A percentile compares a stretch with the other conserved stretches of the same genome.
Conservation (phyloP, 495 filamentous ascomycete genomes). For the Lichenothelia convexa region DNA sequence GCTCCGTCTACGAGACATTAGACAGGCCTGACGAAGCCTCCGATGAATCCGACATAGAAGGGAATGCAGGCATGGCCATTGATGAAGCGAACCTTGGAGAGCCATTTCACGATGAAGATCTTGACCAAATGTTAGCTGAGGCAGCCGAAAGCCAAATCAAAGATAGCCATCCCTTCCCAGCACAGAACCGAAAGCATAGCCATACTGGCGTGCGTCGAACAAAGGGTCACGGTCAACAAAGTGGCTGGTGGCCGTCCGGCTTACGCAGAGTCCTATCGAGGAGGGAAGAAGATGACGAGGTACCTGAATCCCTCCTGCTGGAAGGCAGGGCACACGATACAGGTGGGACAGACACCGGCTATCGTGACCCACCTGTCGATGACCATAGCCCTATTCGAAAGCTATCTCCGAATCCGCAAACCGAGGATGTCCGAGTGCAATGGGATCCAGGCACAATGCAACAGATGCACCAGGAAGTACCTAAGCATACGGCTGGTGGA, state of each 20-base stretch:
- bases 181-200: neutral
- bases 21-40: conserved; percentile 41
- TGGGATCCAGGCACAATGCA: conserved; percentile 49
- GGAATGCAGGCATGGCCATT: conserved; percentile 44
- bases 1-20: conserved; percentile 55
- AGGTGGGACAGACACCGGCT: neutral
- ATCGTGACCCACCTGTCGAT: conserved; percentile 22
- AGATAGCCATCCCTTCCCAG: conserved; percentile 28
- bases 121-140: conserved; percentile 46
- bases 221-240: conserved; percentile 1
- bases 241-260: conserved; percentile 4
- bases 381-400: too few relatives aligned
- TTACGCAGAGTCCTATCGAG: conserved; percentile 6
- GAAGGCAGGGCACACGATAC: conserved; percentile 27
- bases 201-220: too few relatives aligned
- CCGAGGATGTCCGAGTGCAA: conserved; percentile 34
- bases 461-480: conserved; percentile 35
- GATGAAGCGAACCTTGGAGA: conserved; percentile 52
- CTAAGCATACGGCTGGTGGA: neutral
- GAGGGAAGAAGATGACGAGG: conserved; percentile 79
- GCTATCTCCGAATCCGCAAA: conserved; percentile 38
- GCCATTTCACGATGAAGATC: conserved; percentile 51
- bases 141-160: conserved; percentile 40
- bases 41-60: conserved; percentile 43
- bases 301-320: conserved; percentile 72